Evolutionary conservation across 768 basidiomycete species (phyloP), one percentile per base, ranked within the genome.

Genomic region (Clitopilus hobsonii): DNA sequence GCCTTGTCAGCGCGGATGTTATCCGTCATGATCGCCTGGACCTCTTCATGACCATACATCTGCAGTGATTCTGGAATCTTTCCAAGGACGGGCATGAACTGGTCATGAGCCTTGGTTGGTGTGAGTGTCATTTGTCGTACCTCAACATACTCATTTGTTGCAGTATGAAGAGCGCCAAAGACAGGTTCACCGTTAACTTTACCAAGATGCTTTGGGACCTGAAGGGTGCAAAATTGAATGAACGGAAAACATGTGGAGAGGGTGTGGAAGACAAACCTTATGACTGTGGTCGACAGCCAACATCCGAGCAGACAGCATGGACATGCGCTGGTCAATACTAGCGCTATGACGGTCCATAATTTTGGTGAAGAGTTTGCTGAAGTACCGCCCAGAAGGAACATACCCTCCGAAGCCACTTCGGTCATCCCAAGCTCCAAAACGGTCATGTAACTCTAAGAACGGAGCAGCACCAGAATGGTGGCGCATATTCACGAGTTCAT

Each of bases 51-150:
- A 1, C 70, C 66, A 59, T 67, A 72, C 1, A 10, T 56, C 0
- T 59, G 20, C 0, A 74, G 64, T 1, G 67, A 70, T 3, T 61
- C 49, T 0, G 51, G 51, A 30, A 73, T 65, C 7, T 38, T 25
- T 4, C 22, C 32, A 0, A 74, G 58, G 0, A 66, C 66, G 1
- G 60, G 54, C 23, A 65, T 64, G 47, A 62, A 70, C 27, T 73
- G 65, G 0, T 60, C 56, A 36, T 74, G 71, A 0, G 69, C 58
- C 54, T 71, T 74, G 0, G 70, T 71, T 1, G 68, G 58, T 8
- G 63, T 64, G 10, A 72, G 56, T 8, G 52, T 57, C 10, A 57
- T 61, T 1, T 60, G 54, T 3, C 61, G 54, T 22, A 67, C 61
- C 48, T 72, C 60, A 1, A 59, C 64, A 20, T 63, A 60, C 53